These are phyloP conservation scores for Starmera pachycereana DNA, from an alignment of 805 yeast genomes.

Conservation along the genomic window DNA sequence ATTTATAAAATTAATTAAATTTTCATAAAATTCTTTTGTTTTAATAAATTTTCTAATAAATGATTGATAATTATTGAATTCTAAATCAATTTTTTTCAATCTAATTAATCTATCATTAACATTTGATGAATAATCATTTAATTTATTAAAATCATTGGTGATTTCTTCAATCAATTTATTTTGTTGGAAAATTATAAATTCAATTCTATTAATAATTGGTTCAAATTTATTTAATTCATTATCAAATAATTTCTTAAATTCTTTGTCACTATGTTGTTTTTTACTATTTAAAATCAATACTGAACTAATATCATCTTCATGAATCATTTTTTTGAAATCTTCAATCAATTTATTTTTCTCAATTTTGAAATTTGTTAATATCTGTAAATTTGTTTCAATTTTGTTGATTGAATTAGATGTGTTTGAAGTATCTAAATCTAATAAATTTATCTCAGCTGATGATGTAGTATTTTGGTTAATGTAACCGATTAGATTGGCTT, in stretches of 20 bases:
- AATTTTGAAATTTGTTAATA: slow-evolving; percentile 48
- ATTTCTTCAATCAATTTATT: slow-evolving; percentile 35
- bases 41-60: too few species aligned
- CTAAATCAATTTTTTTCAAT: too few species aligned
- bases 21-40: too few species aligned
- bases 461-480: slow-evolving; percentile 1
- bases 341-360: slow-evolving; percentile 53
- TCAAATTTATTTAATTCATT: slow-evolving; percentile 70
- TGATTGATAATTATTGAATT: too few species aligned
- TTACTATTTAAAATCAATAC: slow-evolving; percentile 56
- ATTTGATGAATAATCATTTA: slow-evolving; percentile 7
- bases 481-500: slow-evolving; percentile 16
- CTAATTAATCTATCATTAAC: too few species aligned
- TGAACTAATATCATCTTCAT: slow-evolving; percentile 77
- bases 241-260: slow-evolving; percentile 49
- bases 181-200: slow-evolving; percentile 60
- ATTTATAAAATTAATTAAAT: too few species aligned
- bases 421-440: slow-evolving; percentile 56
- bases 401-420: slow-evolving; percentile 29
- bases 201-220: slow-evolving; percentile 56
- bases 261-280: slow-evolving; percentile 37
- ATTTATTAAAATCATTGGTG: slow-evolving; percentile 22
- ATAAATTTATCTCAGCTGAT: slow-evolving; percentile 34
- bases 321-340: slow-evolving; percentile 61
- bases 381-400: slow-evolving; percentile 49